Base-by-base conservation (phyloP, 306 rosid genomes). In the Acacia melanoxylon region DNA sequence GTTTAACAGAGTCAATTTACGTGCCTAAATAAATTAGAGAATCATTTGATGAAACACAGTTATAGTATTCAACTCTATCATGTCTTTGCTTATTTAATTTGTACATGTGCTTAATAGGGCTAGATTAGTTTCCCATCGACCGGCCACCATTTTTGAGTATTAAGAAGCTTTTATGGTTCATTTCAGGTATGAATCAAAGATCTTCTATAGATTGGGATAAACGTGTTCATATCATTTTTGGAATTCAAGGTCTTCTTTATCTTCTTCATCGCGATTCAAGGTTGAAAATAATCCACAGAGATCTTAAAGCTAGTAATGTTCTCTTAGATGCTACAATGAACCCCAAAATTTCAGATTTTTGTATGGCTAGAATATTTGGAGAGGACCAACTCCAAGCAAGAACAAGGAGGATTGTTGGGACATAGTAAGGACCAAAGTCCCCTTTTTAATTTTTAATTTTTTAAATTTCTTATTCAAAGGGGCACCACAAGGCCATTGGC, bases 251-350 rank as follows among this genome's bases (percentile, higher is more conserved):
- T 2, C 54, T 75, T 78, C 75, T 82, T 2, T 85, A 81, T n/a
- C n/a, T n/a, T 62, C 78, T 85, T 41, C 83, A 85, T 54, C 83
- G 78, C 24, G 88, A 85, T 68, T 85, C 83, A 6, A 74, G 76
- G 19, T 33, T 81, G 7, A 59, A 59, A 59, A 3, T 24, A 59
- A n/a, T n/a, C n/a, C n/a, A n/a, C n/a, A n/a, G n/a, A n/a, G n/a
- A n/a, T n/a, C n/a, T n/a, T n/a, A n/a, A 59, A 59, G 66, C 33
- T 10, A 59, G 35, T 35, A 59, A 59, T 59, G 66, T 59, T 24
- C 33, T 59, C 33, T 24, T 59, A 1, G 85, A 81, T 27, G 41
- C 3, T 19, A 10, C 20, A 41, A 52, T 81, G 80, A 78, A 78
- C 11, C 83, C 85, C 4, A 85, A 74, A 63, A 85, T 85, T 66